Evolutionary conservation across 2,329 filamentous ascomycete genomes (phyloP).

Genomic region (Epichloe uncinata): DNA sequence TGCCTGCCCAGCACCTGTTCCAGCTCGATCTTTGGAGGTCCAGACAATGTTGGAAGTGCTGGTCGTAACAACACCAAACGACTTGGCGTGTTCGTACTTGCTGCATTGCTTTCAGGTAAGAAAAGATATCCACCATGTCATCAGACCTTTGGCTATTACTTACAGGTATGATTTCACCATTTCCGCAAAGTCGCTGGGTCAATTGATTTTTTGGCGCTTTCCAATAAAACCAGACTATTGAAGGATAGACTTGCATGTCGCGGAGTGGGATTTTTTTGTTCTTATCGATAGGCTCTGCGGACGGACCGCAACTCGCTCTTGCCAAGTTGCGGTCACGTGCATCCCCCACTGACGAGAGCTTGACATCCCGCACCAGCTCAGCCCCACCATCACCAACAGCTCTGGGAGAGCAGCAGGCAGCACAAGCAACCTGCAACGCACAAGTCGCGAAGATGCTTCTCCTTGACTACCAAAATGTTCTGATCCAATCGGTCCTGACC

Average conservation of each 20-base stretch:
- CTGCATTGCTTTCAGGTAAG: slow-evolving; percentile 28
- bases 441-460: slow-evolving; percentile 56
- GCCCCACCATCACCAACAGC: slow-evolving; percentile 29
- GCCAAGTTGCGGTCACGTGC: slow-evolving; percentile 20
- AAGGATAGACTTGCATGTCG: not conserved
- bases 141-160: slow-evolving; percentile 21
- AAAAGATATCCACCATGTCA: not conserved
- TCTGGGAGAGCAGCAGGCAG: slow-evolving; percentile 15
- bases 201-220: slow-evolving; percentile 1
- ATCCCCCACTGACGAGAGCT: slow-evolving; percentile 9
- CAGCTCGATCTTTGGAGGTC: slow-evolving; percentile 43
- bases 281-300: slow-evolving; percentile 22
- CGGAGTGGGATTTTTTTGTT: slow-evolving; percentile 22
- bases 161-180: slow-evolving; percentile 93
- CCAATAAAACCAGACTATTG: not conserved
- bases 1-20: slow-evolving; percentile 67
- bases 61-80: slow-evolving; percentile 85
- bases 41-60: slow-evolving; percentile 84
- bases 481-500: slow-evolving; percentile 90
- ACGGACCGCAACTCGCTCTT: not conserved
- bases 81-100: slow-evolving; percentile 89
- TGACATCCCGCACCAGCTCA: slow-evolving; percentile 17
- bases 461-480: slow-evolving; percentile 96
- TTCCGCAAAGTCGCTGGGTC: slow-evolving; percentile 11
- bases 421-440: slow-evolving; percentile 9